Evolutionary conservation across 108 stramenopile species (phyloP).

Genomic region (Parietichytrium sp.): DNA sequence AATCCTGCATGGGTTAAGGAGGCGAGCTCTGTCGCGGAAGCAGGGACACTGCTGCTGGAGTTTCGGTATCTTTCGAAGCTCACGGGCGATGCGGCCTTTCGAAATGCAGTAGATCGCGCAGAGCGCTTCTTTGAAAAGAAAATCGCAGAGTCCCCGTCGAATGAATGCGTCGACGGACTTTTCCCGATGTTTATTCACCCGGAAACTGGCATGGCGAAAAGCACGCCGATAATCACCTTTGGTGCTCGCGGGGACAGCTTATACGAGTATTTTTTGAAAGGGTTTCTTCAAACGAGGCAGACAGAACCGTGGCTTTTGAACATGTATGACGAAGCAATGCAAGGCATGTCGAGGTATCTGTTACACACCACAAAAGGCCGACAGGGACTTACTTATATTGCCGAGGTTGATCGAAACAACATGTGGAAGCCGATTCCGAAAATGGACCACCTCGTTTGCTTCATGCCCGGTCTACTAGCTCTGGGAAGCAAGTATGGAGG

Average conservation of each 20-base stretch:
- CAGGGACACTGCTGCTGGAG: constrained; percentile 66
- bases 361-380: not conserved
- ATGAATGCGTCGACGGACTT: constrained; percentile 24
- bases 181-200: constrained; percentile 46
- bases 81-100: constrained; percentile 52
- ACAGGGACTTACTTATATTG: constrained; percentile 45
- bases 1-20: constrained; percentile 35
- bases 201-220: constrained; percentile 44
- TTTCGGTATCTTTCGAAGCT: constrained; percentile 61
- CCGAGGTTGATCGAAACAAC: constrained; percentile 38
- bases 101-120: constrained; percentile 41
- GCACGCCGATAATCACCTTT: constrained; percentile 43
- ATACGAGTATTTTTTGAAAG: constrained; percentile 95
- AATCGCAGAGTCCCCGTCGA: not conserved
- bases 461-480: constrained; percentile 76
- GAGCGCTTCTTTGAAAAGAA: constrained; percentile 38
- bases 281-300: constrained; percentile 81
- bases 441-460: constrained; percentile 91
- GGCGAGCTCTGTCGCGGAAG: constrained; percentile 52
- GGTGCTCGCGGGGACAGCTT: constrained; percentile 70
- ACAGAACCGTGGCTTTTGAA: constrained; percentile 55
- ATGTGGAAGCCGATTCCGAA: constrained; percentile 60
- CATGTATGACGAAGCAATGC: constrained; percentile 39
- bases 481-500: constrained; percentile 45
- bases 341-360: constrained; percentile 44